These are phyloP conservation scores for Trichoderma orchidacearum DNA, from an alignment of 495 filamentous ascomycete species.

Conservation along the genomic window DNA sequence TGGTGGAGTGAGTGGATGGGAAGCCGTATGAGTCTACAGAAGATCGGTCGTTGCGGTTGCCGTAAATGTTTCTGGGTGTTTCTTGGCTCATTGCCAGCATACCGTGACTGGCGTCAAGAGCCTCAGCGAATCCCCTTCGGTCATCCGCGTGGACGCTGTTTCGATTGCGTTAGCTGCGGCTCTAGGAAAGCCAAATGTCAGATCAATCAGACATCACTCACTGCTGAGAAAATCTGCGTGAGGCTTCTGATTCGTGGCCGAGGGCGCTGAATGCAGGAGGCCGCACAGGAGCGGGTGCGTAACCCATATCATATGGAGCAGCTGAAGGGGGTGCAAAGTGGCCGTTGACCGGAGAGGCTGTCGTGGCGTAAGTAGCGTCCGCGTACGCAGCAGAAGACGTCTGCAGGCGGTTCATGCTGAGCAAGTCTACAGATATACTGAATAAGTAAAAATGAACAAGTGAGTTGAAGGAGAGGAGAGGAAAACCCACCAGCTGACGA, in stretches of 20 bases:
- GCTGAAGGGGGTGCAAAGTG: slow-evolving; percentile 52
- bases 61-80: slow-evolving; percentile 80
- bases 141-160: slow-evolving; percentile 46
- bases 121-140: slow-evolving; percentile 59
- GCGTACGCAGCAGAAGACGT: slow-evolving; percentile 36
- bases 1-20: slow-evolving; percentile 80
- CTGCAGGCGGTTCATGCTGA: slow-evolving; percentile 39
- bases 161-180: too few relatives aligned
- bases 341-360: slow-evolving; percentile 46
- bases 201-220: slow-evolving; percentile 49
- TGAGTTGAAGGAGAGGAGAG: slow-evolving; percentile 41
- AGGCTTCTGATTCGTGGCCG: slow-evolving; percentile 43
- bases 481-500: slow-evolving; percentile 52
- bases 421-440: slow-evolving; percentile 59
- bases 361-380: slow-evolving; percentile 35
- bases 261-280: slow-evolving; percentile 25
- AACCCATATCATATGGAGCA: slow-evolving; percentile 52
- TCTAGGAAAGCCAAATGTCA: slow-evolving; percentile 11
- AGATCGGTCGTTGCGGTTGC: slow-evolving; percentile 37
- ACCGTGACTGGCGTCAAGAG: slow-evolving; percentile 69
- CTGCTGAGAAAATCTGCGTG: slow-evolving; percentile 78
- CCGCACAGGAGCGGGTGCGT: slow-evolving; percentile 50
- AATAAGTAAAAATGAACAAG: slow-evolving; percentile 50
- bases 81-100: slow-evolving; percentile 94
- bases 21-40: slow-evolving; percentile 91